Base-by-base conservation (phyloP, 257 asterid species). In the Fraxinus anomala region DNA sequence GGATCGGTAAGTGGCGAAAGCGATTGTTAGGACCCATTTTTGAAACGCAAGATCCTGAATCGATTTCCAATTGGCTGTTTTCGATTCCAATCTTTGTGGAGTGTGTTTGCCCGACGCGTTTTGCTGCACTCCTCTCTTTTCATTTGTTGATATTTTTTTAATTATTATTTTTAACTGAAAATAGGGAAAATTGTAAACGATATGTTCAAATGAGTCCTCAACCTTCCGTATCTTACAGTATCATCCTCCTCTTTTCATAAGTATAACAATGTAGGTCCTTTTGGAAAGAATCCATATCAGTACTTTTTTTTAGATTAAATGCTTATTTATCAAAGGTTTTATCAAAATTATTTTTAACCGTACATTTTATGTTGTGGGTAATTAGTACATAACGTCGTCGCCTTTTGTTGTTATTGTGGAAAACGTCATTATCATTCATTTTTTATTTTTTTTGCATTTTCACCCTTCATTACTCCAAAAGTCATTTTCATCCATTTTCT, bases 51-150 rank as follows among this genome's bases (percentile, higher is more conserved):
- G 74, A 51, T 63, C 80, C 74, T 39, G 21, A 68, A 4, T 75
- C 73, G 42, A 44, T 76, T 31, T 67, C 47, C 13, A 30, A 76
- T 68, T 68, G 80, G 75, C 80, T 66, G 8, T 19, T 47, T 1
- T 19, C 49, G 68, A 77, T 77, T 77, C 75, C 23, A 17, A 63
- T 56, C 16, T n/a, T 54, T 56, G 59, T 49, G 77, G 70, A 40
- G 30, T 24, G 9, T 40, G 23, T 42, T 72, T 23, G 63, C 21
- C 75, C 33, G 75, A 63, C 75, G 74, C 74, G 74, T 70, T 24
- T 26, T 63, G 36, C 34, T 26, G 19, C 69, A 6, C 69, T 24
- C 69, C 69, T 8, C 19, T 24, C 31, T 61, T 61, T 61, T 61
- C 68, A 51, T 51, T 19, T 4, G 24, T 51, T 51, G 63, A 51